Evolutionary conservation across 768 basidiomycete genomes (phyloP).

Genomic region (Gymnopilus dilepis): DNA sequence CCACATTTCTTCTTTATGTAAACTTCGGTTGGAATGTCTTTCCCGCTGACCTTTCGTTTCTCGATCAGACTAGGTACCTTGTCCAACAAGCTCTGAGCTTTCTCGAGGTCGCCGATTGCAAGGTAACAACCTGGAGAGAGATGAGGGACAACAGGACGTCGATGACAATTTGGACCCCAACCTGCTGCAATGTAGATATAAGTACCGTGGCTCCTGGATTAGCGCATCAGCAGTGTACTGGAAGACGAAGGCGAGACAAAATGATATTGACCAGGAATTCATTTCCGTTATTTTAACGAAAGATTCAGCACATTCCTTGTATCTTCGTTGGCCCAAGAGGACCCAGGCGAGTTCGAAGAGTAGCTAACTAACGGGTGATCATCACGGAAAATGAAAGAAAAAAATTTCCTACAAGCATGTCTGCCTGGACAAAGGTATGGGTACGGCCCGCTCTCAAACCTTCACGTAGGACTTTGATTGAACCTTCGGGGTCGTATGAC

Average conservation of each 20-base stretch:
- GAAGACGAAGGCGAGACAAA: neutral
- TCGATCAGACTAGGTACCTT: constrained; percentile 63
- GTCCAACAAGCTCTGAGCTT: constrained; percentile 68
- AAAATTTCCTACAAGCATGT: constrained; percentile 57
- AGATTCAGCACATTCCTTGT: constrained; percentile 68
- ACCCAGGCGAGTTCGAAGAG: constrained; percentile 84
- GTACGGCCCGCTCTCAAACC: constrained; percentile 60
- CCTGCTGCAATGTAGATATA: constrained; percentile 82
- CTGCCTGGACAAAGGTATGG: constrained; percentile 71
- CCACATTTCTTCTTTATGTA: constrained; percentile 78
- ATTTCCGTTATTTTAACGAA: constrained; percentile 68
- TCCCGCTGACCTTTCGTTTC: constrained; percentile 66
- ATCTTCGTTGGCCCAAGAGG: constrained; percentile 63
- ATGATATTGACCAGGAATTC: constrained; percentile 64
- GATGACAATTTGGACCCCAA: constrained; percentile 14
- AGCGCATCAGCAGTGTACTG: neutral
- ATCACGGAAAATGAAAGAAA: constrained; percentile 1
- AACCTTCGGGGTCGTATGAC: constrained; percentile 64
- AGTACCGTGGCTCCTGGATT: constrained; percentile 72
- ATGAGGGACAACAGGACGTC: too few species aligned
- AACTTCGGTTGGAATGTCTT: constrained; percentile 75
- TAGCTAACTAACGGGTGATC: constrained; percentile 44
- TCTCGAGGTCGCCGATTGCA: constrained; percentile 55
- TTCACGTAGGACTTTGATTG: constrained; percentile 63
- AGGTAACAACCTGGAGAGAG: constrained; percentile 60